phyloP scores from a whole-genome alignment of 148 eudicot genomes.

The Chenopodium quinoa region DNA sequence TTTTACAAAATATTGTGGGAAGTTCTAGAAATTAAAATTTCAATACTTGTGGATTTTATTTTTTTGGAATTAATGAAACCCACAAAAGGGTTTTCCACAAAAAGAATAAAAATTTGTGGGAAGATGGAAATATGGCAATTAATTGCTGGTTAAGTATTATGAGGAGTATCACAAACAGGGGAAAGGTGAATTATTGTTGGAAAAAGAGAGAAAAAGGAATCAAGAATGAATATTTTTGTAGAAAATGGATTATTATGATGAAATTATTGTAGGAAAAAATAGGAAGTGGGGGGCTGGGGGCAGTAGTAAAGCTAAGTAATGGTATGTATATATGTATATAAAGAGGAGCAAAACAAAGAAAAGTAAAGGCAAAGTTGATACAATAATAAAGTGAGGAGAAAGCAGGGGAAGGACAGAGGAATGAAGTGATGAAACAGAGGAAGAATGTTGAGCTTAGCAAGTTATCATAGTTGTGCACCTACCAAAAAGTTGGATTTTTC shows the following conservation, averaged over 20 bases:
- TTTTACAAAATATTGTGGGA: constrained; percentile 3
- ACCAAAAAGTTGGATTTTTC: not conserved
- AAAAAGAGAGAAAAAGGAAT: not conserved
- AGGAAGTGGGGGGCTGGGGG: not conserved
- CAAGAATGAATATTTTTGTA: not conserved
- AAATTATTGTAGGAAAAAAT: constrained; percentile 6
- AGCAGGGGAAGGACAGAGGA: constrained; percentile 20
- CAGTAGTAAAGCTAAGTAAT: not conserved
- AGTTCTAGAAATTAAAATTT: no score
- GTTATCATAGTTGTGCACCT: not conserved
- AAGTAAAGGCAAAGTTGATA: constrained; percentile 9
- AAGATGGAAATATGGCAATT: not conserved
- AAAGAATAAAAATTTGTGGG: no score
- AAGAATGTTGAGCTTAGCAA: constrained; percentile 21
- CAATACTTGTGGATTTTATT: no score
- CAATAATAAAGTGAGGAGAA: constrained; percentile 23
- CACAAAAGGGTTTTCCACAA: no score
- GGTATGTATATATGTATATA: not conserved
- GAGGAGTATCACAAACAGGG: constrained; percentile 5
- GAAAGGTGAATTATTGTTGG: constrained; percentile 6
- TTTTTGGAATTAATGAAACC: no score
- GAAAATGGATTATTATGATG: constrained; percentile 7
- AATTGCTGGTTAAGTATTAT: constrained; percentile 2
- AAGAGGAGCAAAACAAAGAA: constrained; percentile 4
- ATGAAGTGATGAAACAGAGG: not conserved